Evolutionary conservation across 2,329 filamentous ascomycete genomes (phyloP).

Genomic region (Stemphylium beticola): DNA sequence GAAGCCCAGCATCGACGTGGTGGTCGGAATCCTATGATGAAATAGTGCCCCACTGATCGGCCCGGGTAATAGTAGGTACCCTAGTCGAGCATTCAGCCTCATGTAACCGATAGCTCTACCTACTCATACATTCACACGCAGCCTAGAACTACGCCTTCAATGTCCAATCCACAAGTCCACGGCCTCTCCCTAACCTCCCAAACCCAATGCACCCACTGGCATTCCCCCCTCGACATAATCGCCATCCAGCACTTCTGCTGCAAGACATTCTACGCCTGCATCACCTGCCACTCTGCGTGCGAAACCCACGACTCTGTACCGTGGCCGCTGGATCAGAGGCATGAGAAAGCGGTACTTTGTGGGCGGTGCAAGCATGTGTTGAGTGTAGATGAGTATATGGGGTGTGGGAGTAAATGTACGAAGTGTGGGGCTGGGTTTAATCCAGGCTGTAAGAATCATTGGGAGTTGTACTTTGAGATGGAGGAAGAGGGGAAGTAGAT

Average conservation of each 20-base stretch:
- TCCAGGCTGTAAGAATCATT: constrained; percentile 45
- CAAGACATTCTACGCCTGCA: constrained; percentile 47
- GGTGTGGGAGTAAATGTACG: constrained; percentile 35
- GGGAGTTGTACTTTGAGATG: constrained; percentile 41
- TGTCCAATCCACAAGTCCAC: constrained; percentile 18
- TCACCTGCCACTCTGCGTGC: constrained; percentile 39
- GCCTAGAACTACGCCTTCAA: constrained; percentile 6
- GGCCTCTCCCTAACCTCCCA: constrained; percentile 36
- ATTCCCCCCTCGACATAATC: constrained; percentile 45
- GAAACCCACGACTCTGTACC: constrained; percentile 33
- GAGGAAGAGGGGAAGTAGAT: neutral
- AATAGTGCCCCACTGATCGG: constrained; percentile 19
- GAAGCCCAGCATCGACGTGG: neutral
- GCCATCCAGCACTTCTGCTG: constrained; percentile 48
- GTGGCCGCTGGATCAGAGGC: constrained; percentile 29
- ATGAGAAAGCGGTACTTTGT: constrained; percentile 38
- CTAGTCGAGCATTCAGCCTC: constrained; percentile 21
- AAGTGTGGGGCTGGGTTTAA: constrained; percentile 40
- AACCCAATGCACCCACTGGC: constrained; percentile 45
- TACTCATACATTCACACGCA: neutral
- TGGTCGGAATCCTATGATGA: constrained; percentile 3
- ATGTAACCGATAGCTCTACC: constrained; percentile 6
- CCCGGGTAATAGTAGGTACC: neutral
- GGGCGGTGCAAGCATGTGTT: constrained; percentile 38
- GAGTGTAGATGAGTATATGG: constrained; percentile 40